phyloP scores from a whole-genome alignment of 2,329 filamentous ascomycete species.

The Aureobasidium pullulans region DNA sequence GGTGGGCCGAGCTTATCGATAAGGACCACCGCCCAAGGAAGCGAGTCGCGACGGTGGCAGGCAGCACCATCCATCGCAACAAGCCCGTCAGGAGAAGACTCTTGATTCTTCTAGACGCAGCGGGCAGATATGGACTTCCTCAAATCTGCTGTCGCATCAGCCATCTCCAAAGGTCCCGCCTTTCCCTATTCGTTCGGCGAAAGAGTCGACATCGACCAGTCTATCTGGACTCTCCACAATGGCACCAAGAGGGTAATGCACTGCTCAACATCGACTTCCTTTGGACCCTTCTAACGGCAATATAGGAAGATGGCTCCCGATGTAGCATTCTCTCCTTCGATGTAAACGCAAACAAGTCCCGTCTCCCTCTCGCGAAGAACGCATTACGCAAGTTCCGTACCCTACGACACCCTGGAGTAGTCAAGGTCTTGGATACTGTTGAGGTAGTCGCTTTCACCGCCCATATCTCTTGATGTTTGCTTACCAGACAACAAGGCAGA shows the following conservation, averaged over 20 bases:
- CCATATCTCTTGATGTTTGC: conserved; percentile 16
- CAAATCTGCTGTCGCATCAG: conserved; percentile 93
- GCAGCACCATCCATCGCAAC: neutral
- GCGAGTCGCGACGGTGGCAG: conserved; percentile 5
- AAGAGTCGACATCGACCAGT: conserved; percentile 82
- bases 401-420: conserved; percentile 84
- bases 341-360: conserved; percentile 68
- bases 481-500: conserved; percentile 48
- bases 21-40: neutral
- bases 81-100: neutral
- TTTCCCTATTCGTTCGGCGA: conserved; percentile 93
- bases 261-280: neutral
- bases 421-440: conserved; percentile 88
- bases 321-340: conserved; percentile 99
- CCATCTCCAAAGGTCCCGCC: conserved; percentile 87
- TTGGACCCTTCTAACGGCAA: neutral
- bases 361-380: conserved; percentile 82
- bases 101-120: neutral
- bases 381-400: conserved; percentile 90
- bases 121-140: conserved; percentile 74
- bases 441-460: conserved; percentile 53
- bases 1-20: conserved; percentile 10
- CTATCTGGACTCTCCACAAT: conserved; percentile 94
- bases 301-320: conserved; percentile 81
- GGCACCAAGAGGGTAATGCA: conserved; percentile 71